These are phyloP conservation scores for Eleusine indica DNA, from an alignment of 176 grass and related monocot genomes.

Conservation along the genomic window DNA sequence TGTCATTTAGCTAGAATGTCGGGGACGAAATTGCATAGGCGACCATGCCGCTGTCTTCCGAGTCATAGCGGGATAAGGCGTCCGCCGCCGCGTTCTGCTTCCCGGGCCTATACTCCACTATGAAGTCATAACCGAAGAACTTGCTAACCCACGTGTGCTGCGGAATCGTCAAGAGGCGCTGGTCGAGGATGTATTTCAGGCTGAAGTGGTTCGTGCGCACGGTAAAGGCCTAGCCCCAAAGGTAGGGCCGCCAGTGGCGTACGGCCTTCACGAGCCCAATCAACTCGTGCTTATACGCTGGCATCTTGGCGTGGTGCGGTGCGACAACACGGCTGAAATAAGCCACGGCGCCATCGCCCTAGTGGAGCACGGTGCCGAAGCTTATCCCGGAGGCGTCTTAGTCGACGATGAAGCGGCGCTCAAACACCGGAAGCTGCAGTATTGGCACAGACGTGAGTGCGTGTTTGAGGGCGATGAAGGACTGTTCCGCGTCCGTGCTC, in stretches of 20 bases:
- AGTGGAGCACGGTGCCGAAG: not conserved
- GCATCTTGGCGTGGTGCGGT: not conserved
- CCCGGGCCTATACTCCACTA: not conserved
- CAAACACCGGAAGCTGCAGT: not conserved
- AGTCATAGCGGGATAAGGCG: not conserved
- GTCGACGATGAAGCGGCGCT: fast-evolving
- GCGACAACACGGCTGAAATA: not conserved
- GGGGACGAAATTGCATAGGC: too few relatives aligned
- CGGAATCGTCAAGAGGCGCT: not conserved
- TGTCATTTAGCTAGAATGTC: too few relatives aligned
- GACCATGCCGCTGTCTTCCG: too few relatives aligned
- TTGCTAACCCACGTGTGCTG: not conserved
- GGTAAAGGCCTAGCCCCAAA: fast-evolving
- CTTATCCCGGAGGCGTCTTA: not conserved
- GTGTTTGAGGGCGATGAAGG: not conserved
- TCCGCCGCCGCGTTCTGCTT: not conserved
- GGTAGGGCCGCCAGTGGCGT: not conserved
- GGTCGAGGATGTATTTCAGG: not conserved
- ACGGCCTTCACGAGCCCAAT: not conserved
- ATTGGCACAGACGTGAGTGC: not conserved
- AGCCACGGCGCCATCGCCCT: not conserved
- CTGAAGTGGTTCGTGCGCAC: not conserved
- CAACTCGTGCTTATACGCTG: not conserved
- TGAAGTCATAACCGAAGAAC: not conserved
- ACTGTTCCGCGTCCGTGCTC: fast-evolving